Evolutionary conservation across 2,329 filamentous ascomycete species (phyloP).

Genomic region (Geosmithia morbida): DNA sequence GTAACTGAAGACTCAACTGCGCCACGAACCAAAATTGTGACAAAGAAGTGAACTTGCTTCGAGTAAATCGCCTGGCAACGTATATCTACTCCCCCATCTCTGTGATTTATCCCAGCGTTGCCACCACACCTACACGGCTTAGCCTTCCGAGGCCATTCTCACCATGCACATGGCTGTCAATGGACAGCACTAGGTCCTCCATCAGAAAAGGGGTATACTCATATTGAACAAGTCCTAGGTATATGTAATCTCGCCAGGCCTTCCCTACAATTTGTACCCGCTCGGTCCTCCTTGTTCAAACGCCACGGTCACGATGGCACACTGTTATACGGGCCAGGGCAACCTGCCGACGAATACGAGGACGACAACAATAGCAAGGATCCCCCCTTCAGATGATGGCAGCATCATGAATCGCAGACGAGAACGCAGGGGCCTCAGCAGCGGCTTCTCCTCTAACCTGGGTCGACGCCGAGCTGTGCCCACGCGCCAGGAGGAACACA

Average conservation of each 20-base stretch:
- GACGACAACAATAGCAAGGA: neutral
- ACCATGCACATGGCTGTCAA: no score
- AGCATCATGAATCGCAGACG: conserved; percentile 6
- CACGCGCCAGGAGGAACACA: neutral
- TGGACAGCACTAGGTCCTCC: no score
- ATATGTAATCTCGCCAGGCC: no score
- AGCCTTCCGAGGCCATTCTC: no score
- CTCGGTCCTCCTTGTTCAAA: neutral
- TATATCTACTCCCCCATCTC: neutral
- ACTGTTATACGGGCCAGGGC: neutral
- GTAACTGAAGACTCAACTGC: neutral
- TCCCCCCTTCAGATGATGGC: neutral
- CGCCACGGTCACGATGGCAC: neutral
- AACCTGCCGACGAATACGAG: neutral
- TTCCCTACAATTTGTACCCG: neutral
- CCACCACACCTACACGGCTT: no score
- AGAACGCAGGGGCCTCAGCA: conserved; percentile 8
- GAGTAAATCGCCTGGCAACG: neutral
- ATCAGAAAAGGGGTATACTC: no score
- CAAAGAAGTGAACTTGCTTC: neutral
- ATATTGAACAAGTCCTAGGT: no score
- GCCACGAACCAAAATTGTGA: neutral
- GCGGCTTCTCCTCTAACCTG: conserved; percentile 15
- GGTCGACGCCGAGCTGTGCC: conserved; percentile 7
- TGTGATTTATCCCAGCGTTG: no score